Evolutionary conservation across 768 basidiomycete genomes (phyloP).

Genomic region (Flagelloscypha sp.): DNA sequence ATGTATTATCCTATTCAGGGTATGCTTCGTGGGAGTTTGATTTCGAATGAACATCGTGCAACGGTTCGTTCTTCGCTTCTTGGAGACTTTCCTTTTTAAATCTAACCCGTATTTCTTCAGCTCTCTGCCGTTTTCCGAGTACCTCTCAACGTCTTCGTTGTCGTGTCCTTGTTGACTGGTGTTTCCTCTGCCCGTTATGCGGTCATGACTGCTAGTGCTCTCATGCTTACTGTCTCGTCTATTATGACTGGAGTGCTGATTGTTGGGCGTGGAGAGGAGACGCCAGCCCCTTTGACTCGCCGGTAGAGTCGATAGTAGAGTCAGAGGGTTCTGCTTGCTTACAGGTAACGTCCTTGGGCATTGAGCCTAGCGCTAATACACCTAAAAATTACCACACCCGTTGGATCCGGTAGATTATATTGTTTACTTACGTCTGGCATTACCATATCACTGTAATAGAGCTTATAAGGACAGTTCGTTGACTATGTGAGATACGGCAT

Average conservation of each 20-base stretch:
- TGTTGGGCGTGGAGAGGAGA: conserved; percentile 25
- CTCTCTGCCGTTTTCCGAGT: conserved; percentile 66
- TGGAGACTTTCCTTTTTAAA: too few species aligned
- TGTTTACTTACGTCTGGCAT: too few species aligned
- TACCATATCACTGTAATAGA: too few species aligned
- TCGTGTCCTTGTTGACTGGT: conserved; percentile 58
- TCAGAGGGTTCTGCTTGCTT: too few species aligned
- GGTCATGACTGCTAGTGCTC: conserved; percentile 50
- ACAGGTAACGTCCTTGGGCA: too few species aligned
- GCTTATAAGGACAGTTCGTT: too few species aligned
- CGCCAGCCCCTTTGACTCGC: background rate
- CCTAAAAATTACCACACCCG: too few species aligned
- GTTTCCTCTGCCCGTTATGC: conserved; percentile 54
- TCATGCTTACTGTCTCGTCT: conserved; percentile 51
- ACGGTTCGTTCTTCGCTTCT: conserved; percentile 45
- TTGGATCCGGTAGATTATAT: too few species aligned
- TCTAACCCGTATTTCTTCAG: conserved; percentile 31
- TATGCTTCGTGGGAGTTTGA: conserved; percentile 57
- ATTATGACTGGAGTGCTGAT: conserved; percentile 47
- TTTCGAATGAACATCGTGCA: conserved; percentile 65
- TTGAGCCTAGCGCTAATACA: too few species aligned
- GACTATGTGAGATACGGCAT: too few species aligned
- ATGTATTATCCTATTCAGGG: conserved; percentile 78
- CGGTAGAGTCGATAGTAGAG: too few species aligned
- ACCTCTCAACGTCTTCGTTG: conserved; percentile 68